Evolutionary conservation across 2,329 filamentous ascomycete species (phyloP).

Genomic region (Xylariaceae sp.): DNA sequence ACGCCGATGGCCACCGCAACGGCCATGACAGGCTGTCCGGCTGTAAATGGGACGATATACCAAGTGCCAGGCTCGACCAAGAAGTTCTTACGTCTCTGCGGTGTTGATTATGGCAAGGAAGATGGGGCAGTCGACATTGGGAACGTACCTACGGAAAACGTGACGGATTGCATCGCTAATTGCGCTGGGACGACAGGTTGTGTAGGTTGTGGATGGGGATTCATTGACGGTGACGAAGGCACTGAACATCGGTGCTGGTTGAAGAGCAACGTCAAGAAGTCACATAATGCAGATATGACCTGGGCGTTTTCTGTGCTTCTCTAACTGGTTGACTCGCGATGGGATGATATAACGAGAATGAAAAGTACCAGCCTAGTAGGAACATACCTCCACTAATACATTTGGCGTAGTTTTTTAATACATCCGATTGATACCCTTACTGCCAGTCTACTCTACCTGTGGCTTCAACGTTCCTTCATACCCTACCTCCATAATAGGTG

Average conservation of each 20-base stretch:
- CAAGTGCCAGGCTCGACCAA: conserved; percentile 49
- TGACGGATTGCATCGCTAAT: conserved; percentile 53
- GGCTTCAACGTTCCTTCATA: too few species aligned
- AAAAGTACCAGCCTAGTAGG: not conserved
- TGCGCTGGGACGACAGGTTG: conserved; percentile 51
- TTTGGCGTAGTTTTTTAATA: not conserved
- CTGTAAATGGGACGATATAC: conserved; percentile 53
- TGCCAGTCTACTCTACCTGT: too few species aligned
- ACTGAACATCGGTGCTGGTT: conserved; percentile 52
- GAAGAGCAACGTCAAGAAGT: conserved; percentile 47
- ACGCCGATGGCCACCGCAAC: conserved; percentile 35
- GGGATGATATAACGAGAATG: conserved; percentile 2
- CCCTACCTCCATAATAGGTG: too few species aligned
- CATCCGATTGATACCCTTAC: conserved; percentile 4
- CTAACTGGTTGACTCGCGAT: conserved; percentile 13
- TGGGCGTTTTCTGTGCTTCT: conserved; percentile 54
- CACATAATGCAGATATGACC: conserved; percentile 42
- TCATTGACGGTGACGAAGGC: conserved; percentile 48
- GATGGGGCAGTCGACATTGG: conserved; percentile 38
- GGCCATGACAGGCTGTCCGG: conserved; percentile 48
- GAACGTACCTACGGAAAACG: conserved; percentile 48
- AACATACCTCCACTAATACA: not conserved
- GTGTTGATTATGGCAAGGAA: conserved; percentile 52
- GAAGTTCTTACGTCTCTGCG: conserved; percentile 53
- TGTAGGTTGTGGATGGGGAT: conserved; percentile 54